These are phyloP conservation scores for Wickerhamomyces tratensis DNA, from an alignment of 805 yeast species.

Conservation along the genomic window DNA sequence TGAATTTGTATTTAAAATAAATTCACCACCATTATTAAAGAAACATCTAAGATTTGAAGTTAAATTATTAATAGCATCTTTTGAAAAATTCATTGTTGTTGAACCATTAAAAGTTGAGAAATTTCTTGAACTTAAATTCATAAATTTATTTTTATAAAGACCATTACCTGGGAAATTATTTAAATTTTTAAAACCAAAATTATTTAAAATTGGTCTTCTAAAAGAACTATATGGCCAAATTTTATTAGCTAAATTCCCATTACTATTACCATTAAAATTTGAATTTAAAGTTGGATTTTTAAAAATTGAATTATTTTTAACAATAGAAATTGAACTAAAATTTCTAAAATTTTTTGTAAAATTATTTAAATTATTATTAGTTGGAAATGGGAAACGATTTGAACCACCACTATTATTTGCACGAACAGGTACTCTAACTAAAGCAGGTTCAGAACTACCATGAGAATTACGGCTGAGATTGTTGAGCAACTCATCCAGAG, in stretches of 20 bases:
- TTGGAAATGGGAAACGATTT: background rate
- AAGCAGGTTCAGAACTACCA: conserved; percentile 20
- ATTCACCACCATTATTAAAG: conserved; percentile 23
- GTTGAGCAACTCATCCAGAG: conserved; percentile 34
- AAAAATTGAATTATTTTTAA: too few species aligned
- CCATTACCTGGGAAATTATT: conserved; percentile 15
- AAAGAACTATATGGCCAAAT: conserved; percentile 18
- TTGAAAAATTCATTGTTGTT: conserved; percentile 21
- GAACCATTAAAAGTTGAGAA: conserved; percentile 26
- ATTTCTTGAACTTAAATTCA: conserved; percentile 26
- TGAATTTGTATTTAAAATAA: conserved; percentile 12
- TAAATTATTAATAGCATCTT: conserved; percentile 50
- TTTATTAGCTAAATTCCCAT: conserved; percentile 4
- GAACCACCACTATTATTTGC: conserved; percentile 1
- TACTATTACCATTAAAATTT: background rate
- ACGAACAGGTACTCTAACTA: conserved; percentile 32
- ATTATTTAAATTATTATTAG: background rate
- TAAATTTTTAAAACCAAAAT: conserved; percentile 6
- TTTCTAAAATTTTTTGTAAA: background rate
- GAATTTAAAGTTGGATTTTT: background rate
- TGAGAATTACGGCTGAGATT: conserved; percentile 15
- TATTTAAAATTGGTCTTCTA: conserved; percentile 9
- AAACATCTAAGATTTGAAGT: conserved; percentile 36
- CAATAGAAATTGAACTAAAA: too few species aligned
- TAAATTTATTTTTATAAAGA: conserved; percentile 26